Base-by-base conservation (phyloP, 371 early-diverging fungal species). In the Encephalitozoon intestinalis region DNA sequence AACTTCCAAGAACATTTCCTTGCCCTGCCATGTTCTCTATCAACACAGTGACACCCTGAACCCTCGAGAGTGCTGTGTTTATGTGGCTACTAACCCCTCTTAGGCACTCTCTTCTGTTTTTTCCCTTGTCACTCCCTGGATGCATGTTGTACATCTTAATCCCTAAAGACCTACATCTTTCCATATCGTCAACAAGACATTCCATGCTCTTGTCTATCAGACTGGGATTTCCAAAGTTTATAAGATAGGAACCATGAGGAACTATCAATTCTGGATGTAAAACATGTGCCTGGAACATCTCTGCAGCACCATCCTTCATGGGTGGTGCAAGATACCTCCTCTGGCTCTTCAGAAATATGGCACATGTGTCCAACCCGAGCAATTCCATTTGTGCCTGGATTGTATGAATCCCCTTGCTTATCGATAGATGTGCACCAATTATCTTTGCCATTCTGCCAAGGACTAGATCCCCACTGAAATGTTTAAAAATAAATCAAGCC, bases 11-110 rank as follows among this genome's bases (percentile, higher is more conserved):
- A 5, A 79, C 73, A 64, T 82, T 86, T 4, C 89, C 89, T 65
- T 87, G 86, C n/a, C 88, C 87, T 39, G 88, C 89, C 88, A 87
- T 89, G 82, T 89, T 90, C 79, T 90, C 90, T 30, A 89, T 28
- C 9, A 88, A 84, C 40, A 87, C 83, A 25, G 80, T 71, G 18
- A 89, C 86, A 41, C 46, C 74, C 5, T 69, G 49, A 26, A 86
- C 87, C 53, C 73, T 79, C 2, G 41, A 41, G 31, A 84, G 85
- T 0, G 86, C 88, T 64, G 73, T 79, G 77, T 90, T 89, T 66
- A 89, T 85, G 51, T 82, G 69, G n/a, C 76, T 67, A 4, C 88
- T 75, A 44, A 89, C 84, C 26, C 81, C 75, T 46, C 51, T 43
- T 37, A 88, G 83, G 46, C 84, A 83, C 37, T 81, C 78, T 4